Base-by-base conservation (phyloP, 805 yeast species). In the Candida awuae region DNA sequence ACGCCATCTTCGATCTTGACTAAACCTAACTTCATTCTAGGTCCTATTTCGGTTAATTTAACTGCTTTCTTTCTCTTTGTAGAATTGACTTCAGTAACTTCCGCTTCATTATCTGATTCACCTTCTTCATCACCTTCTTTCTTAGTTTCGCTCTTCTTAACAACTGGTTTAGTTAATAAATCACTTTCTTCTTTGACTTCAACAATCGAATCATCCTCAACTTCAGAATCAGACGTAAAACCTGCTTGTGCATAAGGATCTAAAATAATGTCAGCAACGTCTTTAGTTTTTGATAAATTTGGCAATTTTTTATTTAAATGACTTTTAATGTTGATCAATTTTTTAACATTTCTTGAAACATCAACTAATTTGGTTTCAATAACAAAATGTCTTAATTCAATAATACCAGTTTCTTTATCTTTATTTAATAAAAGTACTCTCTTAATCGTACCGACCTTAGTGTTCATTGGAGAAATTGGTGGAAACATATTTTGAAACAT, bases 401-500 rank as follows among this genome's bases (percentile, higher is more conserved):
- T 80, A 26, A 69, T 70, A 6, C 83, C 88, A 2, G 85, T 75
- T 42, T 73, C 77, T 22, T 71, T 66, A 54, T 79, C 82, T 53
- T 79, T 83, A 58, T 82, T 80, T 40, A 92, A 64, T 74, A 92
- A 71, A 52, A 92, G 65, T 16, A 92, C 97, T 54, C 98, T 72
- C 52, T 77, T 81, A 38, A 92, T 87, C 1, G 82, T 66, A 33
- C 67, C 65, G 25, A 92, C 80, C 48, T 78, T 78, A 15, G 94
- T 83, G 41, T 67, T 63, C 48, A 85, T 85, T 3, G 96, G 97
- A 43, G 86, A 81, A 48, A 92, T 80, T 16, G 98, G 85, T 6
- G 98, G 99, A 60, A 90, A 85, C 76, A 92, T 77, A 63, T 86
- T 87, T 63, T 92, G 98, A 65, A 92, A 85, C 66, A 87, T 78